Base-by-base conservation (phyloP, 306 rosid genomes). In the Morella rubra region DNA sequence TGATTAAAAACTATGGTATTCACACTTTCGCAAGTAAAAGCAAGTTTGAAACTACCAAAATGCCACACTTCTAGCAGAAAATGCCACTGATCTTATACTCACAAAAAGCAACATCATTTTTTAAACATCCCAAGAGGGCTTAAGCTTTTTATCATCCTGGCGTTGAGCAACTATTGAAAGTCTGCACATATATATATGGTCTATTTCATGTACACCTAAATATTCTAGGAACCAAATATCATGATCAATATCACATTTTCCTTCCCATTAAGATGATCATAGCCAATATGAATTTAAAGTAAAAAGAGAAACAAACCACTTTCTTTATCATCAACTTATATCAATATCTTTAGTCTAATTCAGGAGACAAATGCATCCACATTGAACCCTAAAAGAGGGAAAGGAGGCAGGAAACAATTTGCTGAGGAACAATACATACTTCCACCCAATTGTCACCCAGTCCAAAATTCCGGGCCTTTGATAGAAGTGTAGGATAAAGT, bases 391-490 rank as follows among this genome's bases (percentile, higher is more conserved):
- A 71, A 80, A 59, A 49, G 59, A 71, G 61, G 62, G 27, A 69
- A 71, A 67, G 70, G 52, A 62, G 44, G 71, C 24, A 37, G 32
- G 41, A 82, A 50, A 27, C 76, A 32, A 73, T 75, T 58, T 27
- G 32, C 55, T 24, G 24, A 69, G 71, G 71, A 82, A 60, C 75
- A 84, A 79, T 44, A 44, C 37, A n/a, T 89, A 94, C 97, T 89
- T 92, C 96, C 67, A 92, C 85, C 98, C 98, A 95, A 58, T 74
- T 84, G 82, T 95, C 93, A 75, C 92, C 88, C 72, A 95, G 79
- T 70, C 98, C 97, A 81, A 89, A 95, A 84, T 93, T 92, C 82
- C 98, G 85, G 64, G 98, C 98, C 80, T 95, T 95, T 62, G 98
- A 95, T 69, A 95, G 97, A 86, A 95, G 83, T 69, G 90, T 95